Evolutionary conservation across 1,139 yeast genomes (phyloP).

Genomic region (Hansenula sp.): DNA sequence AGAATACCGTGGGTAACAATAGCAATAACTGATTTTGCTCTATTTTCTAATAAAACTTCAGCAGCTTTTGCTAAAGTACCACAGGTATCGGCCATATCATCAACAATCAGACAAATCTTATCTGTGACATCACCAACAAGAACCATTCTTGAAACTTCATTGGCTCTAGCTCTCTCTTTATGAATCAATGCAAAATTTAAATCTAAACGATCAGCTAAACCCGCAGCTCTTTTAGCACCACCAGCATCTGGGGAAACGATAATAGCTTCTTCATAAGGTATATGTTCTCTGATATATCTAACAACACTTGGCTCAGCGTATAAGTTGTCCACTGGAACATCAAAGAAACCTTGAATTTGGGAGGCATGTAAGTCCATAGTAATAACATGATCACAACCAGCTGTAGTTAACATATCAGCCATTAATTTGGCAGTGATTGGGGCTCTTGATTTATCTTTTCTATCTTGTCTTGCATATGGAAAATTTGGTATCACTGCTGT

Average conservation of each 20-base stretch:
- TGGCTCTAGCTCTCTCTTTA: conserved; percentile 93
- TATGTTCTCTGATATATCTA: conserved; percentile 75
- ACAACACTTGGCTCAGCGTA: conserved; percentile 96
- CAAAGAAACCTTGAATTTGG: conserved; percentile 96
- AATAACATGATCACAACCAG: conserved; percentile 95
- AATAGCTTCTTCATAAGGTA: conserved; percentile 67
- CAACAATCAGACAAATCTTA: conserved; percentile 86
- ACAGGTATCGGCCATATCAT: conserved; percentile 99
- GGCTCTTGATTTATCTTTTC: conserved; percentile 94
- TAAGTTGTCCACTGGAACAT: conserved; percentile 92
- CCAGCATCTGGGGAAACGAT: conserved; percentile 98
- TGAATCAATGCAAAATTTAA: conserved; percentile 94
- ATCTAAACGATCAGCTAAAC: conserved; percentile 88
- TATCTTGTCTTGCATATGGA: conserved; percentile 97
- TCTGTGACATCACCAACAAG: conserved; percentile 92
- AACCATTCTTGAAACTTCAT: conserved; percentile 93
- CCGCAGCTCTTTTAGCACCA: conserved; percentile 98
- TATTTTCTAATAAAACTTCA: conserved; percentile 76
- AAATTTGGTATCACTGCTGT: conserved; percentile 95
- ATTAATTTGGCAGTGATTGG: conserved; percentile 95
- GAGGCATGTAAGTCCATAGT: conserved; percentile 98
- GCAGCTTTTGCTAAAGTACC: conserved; percentile 97
- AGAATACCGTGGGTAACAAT: conserved; percentile 95
- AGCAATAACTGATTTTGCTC: conserved; percentile 84
- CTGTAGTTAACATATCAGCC: conserved; percentile 93